A percentile compares a stretch with the other conserved stretches of the same genome.
Evolutionary conservation across 2,329 filamentous ascomycete genomes (phyloP).

Genomic region (Aspergillus nomiae): DNA sequence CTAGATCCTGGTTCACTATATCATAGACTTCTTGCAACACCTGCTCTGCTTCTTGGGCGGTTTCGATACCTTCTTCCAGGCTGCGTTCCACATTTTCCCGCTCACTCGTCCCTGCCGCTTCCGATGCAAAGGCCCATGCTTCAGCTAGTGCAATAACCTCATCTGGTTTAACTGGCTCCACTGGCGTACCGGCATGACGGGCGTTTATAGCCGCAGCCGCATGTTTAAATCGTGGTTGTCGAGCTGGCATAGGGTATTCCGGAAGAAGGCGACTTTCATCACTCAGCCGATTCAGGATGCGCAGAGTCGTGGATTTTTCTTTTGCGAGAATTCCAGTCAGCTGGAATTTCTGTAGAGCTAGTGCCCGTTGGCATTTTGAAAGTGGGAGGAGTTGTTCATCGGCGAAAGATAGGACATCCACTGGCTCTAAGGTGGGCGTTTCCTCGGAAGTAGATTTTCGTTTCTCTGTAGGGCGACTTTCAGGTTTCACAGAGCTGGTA

Average conservation of each 20-base stretch:
- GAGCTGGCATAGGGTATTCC: slow-evolving; percentile 41
- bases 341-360: slow-evolving; percentile 42
- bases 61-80: slow-evolving; percentile 33
- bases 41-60: slow-evolving; percentile 30
- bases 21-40: slow-evolving; percentile 35
- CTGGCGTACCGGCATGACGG: slow-evolving; percentile 17
- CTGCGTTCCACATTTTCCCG: slow-evolving; percentile 38
- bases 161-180: slow-evolving; percentile 27
- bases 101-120: slow-evolving; percentile 33
- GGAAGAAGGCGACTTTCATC: slow-evolving; percentile 48
- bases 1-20: slow-evolving; percentile 37
- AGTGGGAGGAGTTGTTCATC: slow-evolving; percentile 37
- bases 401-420: slow-evolving; percentile 36
- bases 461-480: slow-evolving; percentile 18
- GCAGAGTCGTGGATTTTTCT: slow-evolving; percentile 39
- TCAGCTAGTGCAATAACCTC: slow-evolving; percentile 38
- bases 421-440: slow-evolving; percentile 23
- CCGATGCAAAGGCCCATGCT: slow-evolving; percentile 44
- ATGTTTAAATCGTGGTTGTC: slow-evolving; percentile 40
- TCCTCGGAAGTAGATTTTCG: slow-evolving; percentile 17
- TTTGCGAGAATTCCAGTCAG: slow-evolving; percentile 40
- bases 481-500: slow-evolving; percentile 24
- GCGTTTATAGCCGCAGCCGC: slow-evolving; percentile 30
- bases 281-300: slow-evolving; percentile 41
- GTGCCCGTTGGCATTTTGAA: slow-evolving; percentile 37